Evolutionary conservation across 805 yeast species (phyloP), one percentile per base, ranked within the genome.

Genomic region (Schwanniomyces vanrijiae): DNA sequence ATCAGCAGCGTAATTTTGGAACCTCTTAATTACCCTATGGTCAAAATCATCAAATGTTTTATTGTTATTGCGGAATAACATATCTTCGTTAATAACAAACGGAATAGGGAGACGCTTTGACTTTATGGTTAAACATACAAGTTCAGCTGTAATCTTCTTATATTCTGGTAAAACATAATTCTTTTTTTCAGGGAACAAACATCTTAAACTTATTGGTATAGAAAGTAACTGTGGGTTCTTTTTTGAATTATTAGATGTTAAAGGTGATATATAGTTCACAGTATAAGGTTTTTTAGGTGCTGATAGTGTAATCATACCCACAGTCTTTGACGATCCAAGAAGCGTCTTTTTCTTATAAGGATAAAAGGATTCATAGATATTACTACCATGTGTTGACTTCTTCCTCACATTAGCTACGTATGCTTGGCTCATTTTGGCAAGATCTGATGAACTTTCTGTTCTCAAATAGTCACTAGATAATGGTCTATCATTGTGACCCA

Each of bases 61-160:
- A 20, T 58, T 48, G 42, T 55, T 60, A 51, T 71, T 68, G 31
- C 61, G 61, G 53, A 68, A 71, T 5, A 66, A 40, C 62, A 66
- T 62, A 45, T 68, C 75, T 22, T 64, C 65, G 41, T 63, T 65
- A 39, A 71, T 45, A 11, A 66, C 71, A 2, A 68, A 53, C 0
- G 75, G 76, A 9, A 71, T 63, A 0, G 72, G 71, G 13, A 61
- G 38, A 18, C 53, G 51, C 44, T 63, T 64, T 1, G 73, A 61
- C 48, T 64, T 64, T 20, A 67, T 48, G 0, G 73, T 65, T 34
- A 65, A 49, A 2, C 62, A 62, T 2, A 63, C 58, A 31, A 71
- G 49, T 31, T 71, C 75, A 4, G 62, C 68, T 1, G 60, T 43
- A 1, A 71, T 50, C 20, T 56, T 48, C 39, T 54, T 60, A 40